phyloP scores from a whole-genome alignment of 164 flowering plant genomes.

The Platanus orientalis region DNA sequence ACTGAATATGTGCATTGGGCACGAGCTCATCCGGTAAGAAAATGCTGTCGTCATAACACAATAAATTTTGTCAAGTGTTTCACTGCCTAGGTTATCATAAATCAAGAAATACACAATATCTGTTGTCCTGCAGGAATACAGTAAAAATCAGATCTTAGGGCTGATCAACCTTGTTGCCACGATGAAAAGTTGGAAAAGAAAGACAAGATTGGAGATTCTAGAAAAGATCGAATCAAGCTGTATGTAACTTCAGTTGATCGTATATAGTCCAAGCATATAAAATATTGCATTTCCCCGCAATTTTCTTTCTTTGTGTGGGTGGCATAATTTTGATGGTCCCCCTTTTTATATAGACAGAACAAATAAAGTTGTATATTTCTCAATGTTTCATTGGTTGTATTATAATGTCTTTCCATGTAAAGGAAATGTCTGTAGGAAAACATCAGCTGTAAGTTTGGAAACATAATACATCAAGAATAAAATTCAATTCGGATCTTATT shows the following conservation, averaged over 20 bases:
- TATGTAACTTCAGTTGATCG: constrained; percentile 5
- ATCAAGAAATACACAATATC: not conserved
- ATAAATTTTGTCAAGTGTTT: not conserved
- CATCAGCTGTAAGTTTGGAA: constrained; percentile 21
- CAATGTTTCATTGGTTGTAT: constrained; percentile 8
- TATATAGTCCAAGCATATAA: constrained; percentile 11
- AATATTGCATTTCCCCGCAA: not conserved
- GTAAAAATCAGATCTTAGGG: constrained; percentile 71
- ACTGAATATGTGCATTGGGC: constrained; percentile 96
- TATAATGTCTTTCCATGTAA: constrained; percentile 9
- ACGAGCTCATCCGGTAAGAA: constrained; percentile 79
- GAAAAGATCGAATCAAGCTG: constrained; percentile 63
- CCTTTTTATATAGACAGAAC: not conserved
- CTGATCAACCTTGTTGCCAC: constrained; percentile 86
- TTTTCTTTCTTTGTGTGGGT: constrained; percentile 2
- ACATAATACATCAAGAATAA: constrained; percentile 3
- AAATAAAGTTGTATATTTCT: constrained; percentile 19
- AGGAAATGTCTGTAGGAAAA: too few relatives aligned
- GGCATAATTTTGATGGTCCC: constrained; percentile 16
- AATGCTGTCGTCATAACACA: not conserved
- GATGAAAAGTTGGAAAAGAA: constrained; percentile 94
- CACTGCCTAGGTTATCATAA: not conserved
- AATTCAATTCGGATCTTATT: too few relatives aligned
- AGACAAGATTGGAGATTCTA: constrained; percentile 76
- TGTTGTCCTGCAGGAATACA: constrained; percentile 68